phyloP scores from a whole-genome alignment of 441 rosid species.

The Macaranga tanarius region DNA sequence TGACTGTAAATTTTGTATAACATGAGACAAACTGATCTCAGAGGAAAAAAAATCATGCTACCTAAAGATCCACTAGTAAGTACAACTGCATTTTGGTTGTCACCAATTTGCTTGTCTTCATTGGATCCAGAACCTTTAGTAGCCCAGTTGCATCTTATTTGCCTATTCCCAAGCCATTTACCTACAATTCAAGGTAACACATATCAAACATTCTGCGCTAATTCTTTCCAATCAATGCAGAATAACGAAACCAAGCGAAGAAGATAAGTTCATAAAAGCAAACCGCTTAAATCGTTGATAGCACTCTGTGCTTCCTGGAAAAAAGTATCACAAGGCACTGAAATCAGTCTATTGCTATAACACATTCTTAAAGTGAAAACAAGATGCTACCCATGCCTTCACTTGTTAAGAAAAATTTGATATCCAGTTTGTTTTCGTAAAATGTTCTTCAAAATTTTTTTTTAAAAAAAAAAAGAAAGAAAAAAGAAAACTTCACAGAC shows the following conservation, averaged over 20 bases:
- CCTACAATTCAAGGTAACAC: constrained; percentile 39
- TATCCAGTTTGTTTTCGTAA: not conserved
- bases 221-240: not conserved
- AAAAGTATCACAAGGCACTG: constrained; percentile 12
- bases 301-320: constrained; percentile 89
- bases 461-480: not conserved
- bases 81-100: constrained; percentile 69
- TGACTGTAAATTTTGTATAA: not conserved
- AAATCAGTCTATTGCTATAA: not conserved
- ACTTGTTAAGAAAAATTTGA: not conserved
- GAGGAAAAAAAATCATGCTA: constrained; percentile 5
- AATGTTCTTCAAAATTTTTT: too few relatives aligned
- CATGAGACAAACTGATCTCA: not conserved
- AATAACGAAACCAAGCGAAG: constrained; percentile 1
- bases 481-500: not conserved
- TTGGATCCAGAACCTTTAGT: constrained; percentile 71
- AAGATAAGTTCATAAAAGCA: constrained; percentile 19
- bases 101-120: constrained; percentile 79
- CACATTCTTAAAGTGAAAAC: not conserved
- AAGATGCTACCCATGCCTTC: not conserved
- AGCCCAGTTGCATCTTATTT: constrained; percentile 95
- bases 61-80: constrained; percentile 83
- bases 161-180: constrained; percentile 90
- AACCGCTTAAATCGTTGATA: constrained; percentile 81
- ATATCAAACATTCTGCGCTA: constrained; percentile 13